Base-by-base conservation (phyloP, 768 basidiomycete genomes). In the Rhodosporidiobolus sp. region DNA sequence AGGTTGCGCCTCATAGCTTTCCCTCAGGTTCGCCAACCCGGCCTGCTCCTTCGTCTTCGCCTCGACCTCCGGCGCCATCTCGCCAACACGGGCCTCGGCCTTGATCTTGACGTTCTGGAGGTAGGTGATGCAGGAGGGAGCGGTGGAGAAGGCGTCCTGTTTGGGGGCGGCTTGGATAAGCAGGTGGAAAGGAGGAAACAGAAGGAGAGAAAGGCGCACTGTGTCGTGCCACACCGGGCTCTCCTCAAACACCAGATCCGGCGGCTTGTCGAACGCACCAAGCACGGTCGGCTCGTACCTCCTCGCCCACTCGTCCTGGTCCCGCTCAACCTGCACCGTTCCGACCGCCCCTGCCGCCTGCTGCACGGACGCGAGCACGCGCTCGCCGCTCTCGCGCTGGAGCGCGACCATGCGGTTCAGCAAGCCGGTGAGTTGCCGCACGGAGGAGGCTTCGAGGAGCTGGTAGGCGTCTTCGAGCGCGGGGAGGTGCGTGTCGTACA, bases 191-290 rank as follows among this genome's bases (percentile, higher is more conserved):
- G 38, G 38, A 43, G 38, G 49, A 28, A 32, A 54, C 32, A 32
- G 16, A 57, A 19, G 35, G n/a, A 17, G 32, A 8, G 22, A 26
- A 50, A 32, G 24, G 32, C 74, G 32, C 28, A 75, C 74, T 32
- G 74, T 66, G n/a, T 76, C 75, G 46, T 76, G 71, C 75, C 75
- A 76, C 0, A 70, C 66, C 4, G 60, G 34, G 20, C 62, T 57
- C 53, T 67, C 71, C 34, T 76, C 71, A n/a, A 76, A 76, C 22
- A 30, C 54, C 16, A 67, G 46, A 46, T 76, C 72, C 17, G 53
- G 43, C 49, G 75, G 75, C 2, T 62, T 32, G 49, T 76, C 69
- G 69, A 69, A 76, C 32, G 68, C 58, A 3, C 34, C 57, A 6
- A 64, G 16, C 34, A 67, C 60, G 9, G 46, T 63, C 45, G 45